phyloP scores from a whole-genome alignment of 176 grass and related monocot genomes.

The Rhynchospora pubera region DNA sequence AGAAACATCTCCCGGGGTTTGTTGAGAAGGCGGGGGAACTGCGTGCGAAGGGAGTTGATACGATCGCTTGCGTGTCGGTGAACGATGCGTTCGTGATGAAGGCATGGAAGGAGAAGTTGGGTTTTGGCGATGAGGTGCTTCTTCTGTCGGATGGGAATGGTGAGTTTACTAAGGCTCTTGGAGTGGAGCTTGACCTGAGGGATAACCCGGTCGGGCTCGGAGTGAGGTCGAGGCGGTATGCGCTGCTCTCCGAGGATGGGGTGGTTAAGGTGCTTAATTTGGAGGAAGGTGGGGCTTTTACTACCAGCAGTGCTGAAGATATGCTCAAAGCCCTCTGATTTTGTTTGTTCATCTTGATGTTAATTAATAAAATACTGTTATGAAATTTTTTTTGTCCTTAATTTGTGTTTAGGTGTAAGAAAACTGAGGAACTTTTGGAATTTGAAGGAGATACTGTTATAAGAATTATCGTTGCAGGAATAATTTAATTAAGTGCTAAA shows the following conservation, averaged over 20 bases:
- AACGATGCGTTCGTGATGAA: constrained; percentile 89
- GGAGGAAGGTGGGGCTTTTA: constrained; percentile 82
- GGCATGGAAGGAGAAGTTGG: constrained; percentile 74
- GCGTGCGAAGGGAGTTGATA: constrained; percentile 56
- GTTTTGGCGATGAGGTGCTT: constrained; percentile 59
- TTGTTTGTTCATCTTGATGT: neutral
- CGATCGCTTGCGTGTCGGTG: constrained; percentile 68
- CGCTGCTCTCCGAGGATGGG: constrained; percentile 67
- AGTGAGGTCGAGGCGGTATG: constrained; percentile 74
- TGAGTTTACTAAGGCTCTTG: constrained; percentile 56
- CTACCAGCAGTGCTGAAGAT: constrained; percentile 79
- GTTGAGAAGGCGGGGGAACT: constrained; percentile 59
- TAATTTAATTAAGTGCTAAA: neutral
- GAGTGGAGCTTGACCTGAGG: constrained; percentile 71
- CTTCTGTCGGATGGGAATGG: constrained; percentile 72
- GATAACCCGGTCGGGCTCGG: constrained; percentile 74
- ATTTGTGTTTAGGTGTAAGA: neutral
- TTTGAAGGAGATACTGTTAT: neutral
- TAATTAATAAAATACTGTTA: neutral
- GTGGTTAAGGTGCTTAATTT: constrained; percentile 84
- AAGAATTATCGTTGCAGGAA: neutral
- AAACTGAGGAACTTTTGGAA: neutral
- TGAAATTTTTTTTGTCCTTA: too few relatives aligned
- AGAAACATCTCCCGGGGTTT: constrained; percentile 80
- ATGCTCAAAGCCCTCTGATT: constrained; percentile 63